Evolutionary conservation across 1,139 yeast genomes (phyloP).

Genomic region (Diutina siamensis): DNA sequence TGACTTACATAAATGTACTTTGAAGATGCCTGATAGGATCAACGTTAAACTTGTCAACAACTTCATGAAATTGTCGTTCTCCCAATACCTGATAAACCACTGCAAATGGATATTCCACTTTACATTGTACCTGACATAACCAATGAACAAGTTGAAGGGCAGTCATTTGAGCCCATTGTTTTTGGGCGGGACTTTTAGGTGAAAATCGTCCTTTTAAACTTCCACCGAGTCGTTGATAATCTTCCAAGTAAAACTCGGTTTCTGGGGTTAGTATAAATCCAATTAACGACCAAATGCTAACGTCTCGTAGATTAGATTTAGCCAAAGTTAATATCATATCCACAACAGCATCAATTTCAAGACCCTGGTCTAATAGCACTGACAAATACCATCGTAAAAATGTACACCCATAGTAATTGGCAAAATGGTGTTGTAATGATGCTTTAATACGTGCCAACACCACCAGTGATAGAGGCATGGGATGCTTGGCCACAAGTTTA

Average conservation of each 20-base stretch:
- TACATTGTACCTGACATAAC: constrained; percentile 17
- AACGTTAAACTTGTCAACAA: neutral
- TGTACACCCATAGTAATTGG: constrained; percentile 30
- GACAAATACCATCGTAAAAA: constrained; percentile 20
- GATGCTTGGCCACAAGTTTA: constrained; percentile 16
- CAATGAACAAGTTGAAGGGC: constrained; percentile 12
- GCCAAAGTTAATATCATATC: constrained; percentile 11
- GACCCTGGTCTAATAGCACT: constrained; percentile 7
- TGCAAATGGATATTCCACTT: constrained; percentile 5
- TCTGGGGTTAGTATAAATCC: constrained; percentile 8
- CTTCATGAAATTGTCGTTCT: neutral
- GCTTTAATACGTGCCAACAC: constrained; percentile 15
- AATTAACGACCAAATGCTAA: constrained; percentile 22
- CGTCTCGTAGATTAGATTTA: constrained; percentile 18
- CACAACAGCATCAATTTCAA: constrained; percentile 6
- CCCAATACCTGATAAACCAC: neutral
- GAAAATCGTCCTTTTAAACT: neutral
- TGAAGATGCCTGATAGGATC: neutral
- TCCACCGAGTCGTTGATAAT: constrained; percentile 12
- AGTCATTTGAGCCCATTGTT: neutral
- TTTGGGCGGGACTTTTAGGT: constrained; percentile 3
- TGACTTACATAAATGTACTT: neutral
- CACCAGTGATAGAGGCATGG: neutral
- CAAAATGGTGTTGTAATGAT: constrained; percentile 26
- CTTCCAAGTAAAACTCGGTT: constrained; percentile 11